These are phyloP conservation scores for Geotrichum restrictum DNA, from an alignment of 1,139 yeast species.

Conservation along the genomic window DNA sequence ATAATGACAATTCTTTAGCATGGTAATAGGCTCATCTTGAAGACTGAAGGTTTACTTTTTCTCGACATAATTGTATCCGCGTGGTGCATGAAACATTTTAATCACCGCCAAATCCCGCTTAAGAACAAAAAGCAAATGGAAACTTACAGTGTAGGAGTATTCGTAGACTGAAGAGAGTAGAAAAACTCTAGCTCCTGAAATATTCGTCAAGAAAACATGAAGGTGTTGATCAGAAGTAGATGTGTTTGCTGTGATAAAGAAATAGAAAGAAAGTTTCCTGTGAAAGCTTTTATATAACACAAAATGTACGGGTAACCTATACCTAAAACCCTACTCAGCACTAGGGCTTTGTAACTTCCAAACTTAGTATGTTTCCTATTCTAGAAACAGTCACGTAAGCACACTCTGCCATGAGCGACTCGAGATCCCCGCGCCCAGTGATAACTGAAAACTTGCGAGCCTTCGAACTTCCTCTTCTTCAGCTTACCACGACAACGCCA, in stretches of 20 bases:
- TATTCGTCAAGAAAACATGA: too few species aligned
- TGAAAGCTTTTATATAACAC: too few species aligned
- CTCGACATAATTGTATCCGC: constrained; percentile 29
- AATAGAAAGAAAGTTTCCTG: too few species aligned
- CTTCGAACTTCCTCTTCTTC: neutral
- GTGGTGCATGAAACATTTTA: constrained; percentile 39
- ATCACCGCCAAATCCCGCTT: constrained; percentile 29
- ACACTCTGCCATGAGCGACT: too few species aligned
- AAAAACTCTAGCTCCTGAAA: constrained; percentile 10
- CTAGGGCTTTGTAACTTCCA: neutral
- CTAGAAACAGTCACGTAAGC: constrained; percentile 1
- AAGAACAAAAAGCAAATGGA: neutral
- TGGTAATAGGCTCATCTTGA: constrained; percentile 32
- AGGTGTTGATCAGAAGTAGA: neutral
- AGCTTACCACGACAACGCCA: constrained; percentile 19
- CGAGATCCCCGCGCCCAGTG: neutral
- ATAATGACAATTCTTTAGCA: neutral
- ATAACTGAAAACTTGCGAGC: constrained; percentile 26
- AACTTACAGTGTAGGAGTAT: neutral
- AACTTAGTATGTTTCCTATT: neutral
- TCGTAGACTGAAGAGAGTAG: neutral
- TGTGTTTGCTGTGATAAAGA: too few species aligned
- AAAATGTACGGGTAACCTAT: neutral
- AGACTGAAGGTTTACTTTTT: constrained; percentile 36
- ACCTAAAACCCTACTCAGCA: neutral